Evolutionary conservation across 1,139 yeast genomes (phyloP), one percentile per base, ranked within the genome.

Genomic region (Yamadazyma spencermartinsiae): DNA sequence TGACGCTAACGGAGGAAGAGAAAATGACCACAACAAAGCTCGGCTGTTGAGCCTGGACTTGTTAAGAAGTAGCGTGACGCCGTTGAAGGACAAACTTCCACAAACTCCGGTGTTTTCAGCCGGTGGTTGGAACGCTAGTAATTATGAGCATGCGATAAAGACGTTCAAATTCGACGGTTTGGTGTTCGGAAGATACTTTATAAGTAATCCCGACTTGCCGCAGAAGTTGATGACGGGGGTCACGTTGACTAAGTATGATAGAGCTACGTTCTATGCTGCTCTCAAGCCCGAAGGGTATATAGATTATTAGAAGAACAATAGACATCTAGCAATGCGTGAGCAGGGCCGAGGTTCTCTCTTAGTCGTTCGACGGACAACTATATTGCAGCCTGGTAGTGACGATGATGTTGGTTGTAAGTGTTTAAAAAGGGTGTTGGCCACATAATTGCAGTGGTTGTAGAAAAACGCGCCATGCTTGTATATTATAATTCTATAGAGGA

Each of bases 121-220:
- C 26, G 52, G 51, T 5, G 50, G 51, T 1, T 48, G 51, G 51
- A 38, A 41, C 21, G 11, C 4, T n/a, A 18, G 15, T 7, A 48
- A 48, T 24, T 17, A 4, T 10, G 10, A 35, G 4, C 36, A 36
- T 10, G 40, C 33, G 17, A 16, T 37, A 11, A 33, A 35, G 1
- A 28, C 41, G 10, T 30, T 46, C 12, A 28, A 35, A 14, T 31
- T 45, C 2, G 49, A 45, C 18, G 49, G 44, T 35, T 57, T 72
- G 35, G 79, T 71, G 1, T 61, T 70, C 42, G 78, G 79, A 18
- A 60, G 80, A 39, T 58, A 57, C 38, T 74, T 61, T 47, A 72
- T 72, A 28, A 54, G 79, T 16, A 76, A 74, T 48, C 80, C 81
- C 1, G 80, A 75, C 47, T 52, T 76, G 23, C 63, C 67, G 11